phyloP scores from a whole-genome alignment of 2,329 filamentous ascomycete genomes.

The Spiromastix sp. region DNA sequence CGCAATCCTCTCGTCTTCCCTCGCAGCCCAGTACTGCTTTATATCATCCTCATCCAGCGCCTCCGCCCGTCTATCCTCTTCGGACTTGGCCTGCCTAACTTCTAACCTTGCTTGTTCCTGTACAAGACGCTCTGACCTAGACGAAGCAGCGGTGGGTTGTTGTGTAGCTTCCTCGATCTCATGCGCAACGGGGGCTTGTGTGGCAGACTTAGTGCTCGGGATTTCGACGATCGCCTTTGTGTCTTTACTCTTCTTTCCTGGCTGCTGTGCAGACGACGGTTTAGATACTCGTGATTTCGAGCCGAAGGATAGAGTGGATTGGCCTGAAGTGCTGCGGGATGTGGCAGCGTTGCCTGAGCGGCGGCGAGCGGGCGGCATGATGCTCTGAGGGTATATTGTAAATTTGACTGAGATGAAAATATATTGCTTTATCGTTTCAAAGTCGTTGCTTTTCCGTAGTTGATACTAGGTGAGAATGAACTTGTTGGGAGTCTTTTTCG shows the following conservation, averaged over 20 bases:
- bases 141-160: slow-evolving; percentile 12
- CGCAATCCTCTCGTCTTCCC: slow-evolving; percentile 59
- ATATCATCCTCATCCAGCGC: slow-evolving; percentile 60
- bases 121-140: slow-evolving; percentile 27
- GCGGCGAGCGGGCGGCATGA: slow-evolving; percentile 35
- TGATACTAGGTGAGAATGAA: too few relatives aligned
- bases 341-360: slow-evolving; percentile 25
- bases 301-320: slow-evolving; percentile 55
- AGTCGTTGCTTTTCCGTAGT: too few relatives aligned
- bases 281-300: slow-evolving; percentile 50
- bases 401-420: too few relatives aligned
- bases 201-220: not conserved
- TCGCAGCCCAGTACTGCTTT: slow-evolving; percentile 62
- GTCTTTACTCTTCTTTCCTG: slow-evolving; percentile 15
- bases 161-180: slow-evolving; percentile 8
- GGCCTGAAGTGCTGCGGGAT: slow-evolving; percentile 28
- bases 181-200: not conserved
- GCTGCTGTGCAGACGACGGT: slow-evolving; percentile 25
- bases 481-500: too few relatives aligned
- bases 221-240: slow-evolving; percentile 1
- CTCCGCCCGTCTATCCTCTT: slow-evolving; percentile 41
- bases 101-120: slow-evolving; percentile 41
- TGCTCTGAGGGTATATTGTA: too few relatives aligned
- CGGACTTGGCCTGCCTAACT: slow-evolving; percentile 21
- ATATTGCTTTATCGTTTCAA: too few relatives aligned